A percentile compares a stretch with the other conserved stretches of the same genome.
Evolutionary conservation across 805 yeast species (phyloP).

Genomic region (Schizosaccharomyces octosporus): DNA sequence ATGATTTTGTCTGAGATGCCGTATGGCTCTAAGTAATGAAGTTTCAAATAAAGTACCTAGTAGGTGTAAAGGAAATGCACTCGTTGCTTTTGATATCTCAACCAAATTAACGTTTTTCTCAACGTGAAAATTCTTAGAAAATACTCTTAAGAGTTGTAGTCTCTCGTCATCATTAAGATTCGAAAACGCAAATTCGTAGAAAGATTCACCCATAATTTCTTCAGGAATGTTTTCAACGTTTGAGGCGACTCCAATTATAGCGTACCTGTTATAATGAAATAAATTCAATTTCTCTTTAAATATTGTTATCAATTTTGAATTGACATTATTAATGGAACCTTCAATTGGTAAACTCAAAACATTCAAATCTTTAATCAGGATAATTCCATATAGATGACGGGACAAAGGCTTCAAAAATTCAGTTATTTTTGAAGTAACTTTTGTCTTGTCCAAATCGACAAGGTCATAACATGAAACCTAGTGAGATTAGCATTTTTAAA

Average conservation of each 20-base stretch:
- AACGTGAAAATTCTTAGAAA: not conserved
- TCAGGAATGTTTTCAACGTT: not conserved
- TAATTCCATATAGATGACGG: not conserved
- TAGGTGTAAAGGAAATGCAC: not conserved
- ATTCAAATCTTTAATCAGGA: not conserved
- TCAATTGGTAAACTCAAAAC: not conserved
- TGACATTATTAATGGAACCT: not conserved
- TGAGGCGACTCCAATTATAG: not conserved
- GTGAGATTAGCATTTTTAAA: no score
- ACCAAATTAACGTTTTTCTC: not conserved
- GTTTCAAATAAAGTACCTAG: not conserved
- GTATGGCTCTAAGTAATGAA: no score
- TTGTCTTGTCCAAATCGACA: no score
- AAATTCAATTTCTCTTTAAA: not conserved
- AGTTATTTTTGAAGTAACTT: no score
- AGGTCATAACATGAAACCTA: no score
- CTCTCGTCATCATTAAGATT: not conserved
- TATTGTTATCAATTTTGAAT: no score
- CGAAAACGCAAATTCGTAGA: not conserved
- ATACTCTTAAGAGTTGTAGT: not conserved
- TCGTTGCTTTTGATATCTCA: not conserved
- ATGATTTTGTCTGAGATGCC: no score
- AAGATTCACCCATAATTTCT: not conserved
- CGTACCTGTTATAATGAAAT: not conserved
- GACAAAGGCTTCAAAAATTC: not conserved